Conservation (phyloP, 2,329 filamentous ascomycete species). For the Colletotrichum sp. region DNA sequence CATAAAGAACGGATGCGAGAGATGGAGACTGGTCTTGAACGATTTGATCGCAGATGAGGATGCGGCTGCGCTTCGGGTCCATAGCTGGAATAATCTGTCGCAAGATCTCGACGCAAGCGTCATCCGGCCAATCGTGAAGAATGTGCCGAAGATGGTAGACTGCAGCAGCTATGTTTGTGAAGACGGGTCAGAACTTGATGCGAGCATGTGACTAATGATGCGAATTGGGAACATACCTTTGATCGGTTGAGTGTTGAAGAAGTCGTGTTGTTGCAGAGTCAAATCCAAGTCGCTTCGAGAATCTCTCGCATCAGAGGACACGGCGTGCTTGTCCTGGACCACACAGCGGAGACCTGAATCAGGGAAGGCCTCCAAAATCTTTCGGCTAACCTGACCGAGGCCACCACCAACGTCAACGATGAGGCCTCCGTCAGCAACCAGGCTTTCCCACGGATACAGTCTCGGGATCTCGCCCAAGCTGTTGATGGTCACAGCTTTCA, state of each 20-base stretch:
- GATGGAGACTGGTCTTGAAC: background rate
- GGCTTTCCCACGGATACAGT: background rate
- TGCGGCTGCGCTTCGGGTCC: background rate
- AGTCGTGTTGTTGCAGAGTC: background rate
- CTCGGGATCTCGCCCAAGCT: background rate
- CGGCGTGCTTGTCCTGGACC: background rate
- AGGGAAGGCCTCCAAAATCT: background rate
- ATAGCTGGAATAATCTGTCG: background rate
- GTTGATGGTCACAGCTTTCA: background rate
- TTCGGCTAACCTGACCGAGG: background rate
- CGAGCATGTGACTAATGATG: background rate
- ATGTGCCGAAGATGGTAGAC: background rate
- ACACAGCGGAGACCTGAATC: background rate
- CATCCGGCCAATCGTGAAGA: background rate
- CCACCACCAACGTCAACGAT: background rate
- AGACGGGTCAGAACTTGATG: rapidly evolving
- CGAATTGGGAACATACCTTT: background rate
- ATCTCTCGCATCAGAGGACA: background rate
- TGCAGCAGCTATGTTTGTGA: background rate
- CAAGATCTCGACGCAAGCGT: background rate
- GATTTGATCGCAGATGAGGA: background rate
- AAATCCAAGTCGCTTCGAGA: rapidly evolving
- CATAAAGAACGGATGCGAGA: background rate
- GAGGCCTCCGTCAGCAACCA: background rate
- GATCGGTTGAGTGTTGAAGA: background rate